Percentiles rank a stretch among this genome's conserved stretches.
Evolutionary conservation across 345 rosid genomes (phyloP).

Genomic region (Citrus sinensis): DNA sequence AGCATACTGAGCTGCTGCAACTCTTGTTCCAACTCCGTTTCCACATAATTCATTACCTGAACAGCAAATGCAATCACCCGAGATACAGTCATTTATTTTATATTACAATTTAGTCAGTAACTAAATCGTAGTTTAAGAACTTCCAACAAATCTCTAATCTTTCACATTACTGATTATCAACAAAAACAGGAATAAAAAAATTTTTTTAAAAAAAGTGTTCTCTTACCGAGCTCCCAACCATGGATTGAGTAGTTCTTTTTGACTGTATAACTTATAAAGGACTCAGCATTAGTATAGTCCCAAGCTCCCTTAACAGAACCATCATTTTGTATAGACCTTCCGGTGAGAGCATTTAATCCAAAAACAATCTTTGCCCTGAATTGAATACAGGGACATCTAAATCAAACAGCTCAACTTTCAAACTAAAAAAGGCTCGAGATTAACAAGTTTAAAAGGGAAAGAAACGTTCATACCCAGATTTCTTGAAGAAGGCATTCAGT

Average conservation of each 20-base stretch:
- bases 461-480: slow-evolving; percentile 42
- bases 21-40: slow-evolving; percentile 67
- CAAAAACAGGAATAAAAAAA: not conserved
- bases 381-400: not conserved
- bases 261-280: slow-evolving; percentile 59
- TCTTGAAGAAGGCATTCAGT: slow-evolving; percentile 55
- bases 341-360: slow-evolving; percentile 71
- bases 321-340: slow-evolving; percentile 35
- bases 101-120: not conserved
- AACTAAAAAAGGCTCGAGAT: not conserved
- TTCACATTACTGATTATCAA: not conserved
- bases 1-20: slow-evolving; percentile 74
- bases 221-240: slow-evolving; percentile 90
- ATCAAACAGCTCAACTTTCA: not conserved
- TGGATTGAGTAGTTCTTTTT: slow-evolving; percentile 45
- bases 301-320: slow-evolving; percentile 69
- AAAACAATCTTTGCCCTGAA: slow-evolving; percentile 70
- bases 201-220: not conserved
- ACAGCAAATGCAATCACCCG: not conserved
- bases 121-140: not conserved
- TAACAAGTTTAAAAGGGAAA: not conserved
- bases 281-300: slow-evolving; percentile 70
- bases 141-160: not conserved
- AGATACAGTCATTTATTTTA: not conserved
- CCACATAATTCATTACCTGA: slow-evolving; percentile 90